phyloP scores from a whole-genome alignment of 129 eudicot genomes.

The Lonicera japonica region DNA sequence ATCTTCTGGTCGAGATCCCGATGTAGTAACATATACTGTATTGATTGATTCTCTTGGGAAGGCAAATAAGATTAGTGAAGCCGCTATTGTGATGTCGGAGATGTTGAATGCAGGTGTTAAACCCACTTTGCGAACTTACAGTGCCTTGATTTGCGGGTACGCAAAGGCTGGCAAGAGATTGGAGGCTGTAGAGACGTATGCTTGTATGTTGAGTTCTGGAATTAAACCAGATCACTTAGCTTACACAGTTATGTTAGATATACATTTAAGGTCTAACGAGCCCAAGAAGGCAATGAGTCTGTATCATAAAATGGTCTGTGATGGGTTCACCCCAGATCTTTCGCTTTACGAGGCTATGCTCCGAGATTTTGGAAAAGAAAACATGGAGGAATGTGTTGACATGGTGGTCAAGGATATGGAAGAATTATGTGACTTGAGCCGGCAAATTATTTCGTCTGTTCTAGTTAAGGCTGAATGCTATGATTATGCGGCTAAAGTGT shows the following conservation, averaged over 20 bases:
- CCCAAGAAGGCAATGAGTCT: slow-evolving; percentile 49
- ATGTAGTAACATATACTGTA: slow-evolving; percentile 85
- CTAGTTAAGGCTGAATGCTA: slow-evolving; percentile 65
- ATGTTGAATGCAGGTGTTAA: slow-evolving; percentile 76
- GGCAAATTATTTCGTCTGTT: slow-evolving; percentile 44
- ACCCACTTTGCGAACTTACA: slow-evolving; percentile 78
- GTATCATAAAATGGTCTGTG: slow-evolving; percentile 62
- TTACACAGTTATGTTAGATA: slow-evolving; percentile 76
- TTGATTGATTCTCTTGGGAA: slow-evolving; percentile 86
- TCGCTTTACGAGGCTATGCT: slow-evolving; percentile 55
- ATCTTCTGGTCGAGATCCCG: slow-evolving; percentile 71
- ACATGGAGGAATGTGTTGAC: slow-evolving; percentile 35
- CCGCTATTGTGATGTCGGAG: slow-evolving; percentile 87
- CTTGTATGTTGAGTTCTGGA: slow-evolving; percentile 74
- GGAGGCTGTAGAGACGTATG: slow-evolving; percentile 71
- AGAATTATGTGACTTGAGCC: slow-evolving; percentile 39
- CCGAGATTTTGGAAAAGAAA: slow-evolving; percentile 46
- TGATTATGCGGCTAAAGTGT: slow-evolving; percentile 47
- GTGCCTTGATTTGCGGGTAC: slow-evolving; percentile 96
- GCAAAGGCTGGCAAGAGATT: slow-evolving; percentile 70
- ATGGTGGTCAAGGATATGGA: slow-evolving; percentile 54
- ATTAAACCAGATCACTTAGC: slow-evolving; percentile 86
- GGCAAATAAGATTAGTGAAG: slow-evolving; percentile 73
- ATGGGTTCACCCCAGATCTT: slow-evolving; percentile 65
- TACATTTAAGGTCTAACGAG: slow-evolving; percentile 48